Evolutionary conservation across 345 rosid genomes (phyloP).

Genomic region (Aquilaria sinensis): DNA sequence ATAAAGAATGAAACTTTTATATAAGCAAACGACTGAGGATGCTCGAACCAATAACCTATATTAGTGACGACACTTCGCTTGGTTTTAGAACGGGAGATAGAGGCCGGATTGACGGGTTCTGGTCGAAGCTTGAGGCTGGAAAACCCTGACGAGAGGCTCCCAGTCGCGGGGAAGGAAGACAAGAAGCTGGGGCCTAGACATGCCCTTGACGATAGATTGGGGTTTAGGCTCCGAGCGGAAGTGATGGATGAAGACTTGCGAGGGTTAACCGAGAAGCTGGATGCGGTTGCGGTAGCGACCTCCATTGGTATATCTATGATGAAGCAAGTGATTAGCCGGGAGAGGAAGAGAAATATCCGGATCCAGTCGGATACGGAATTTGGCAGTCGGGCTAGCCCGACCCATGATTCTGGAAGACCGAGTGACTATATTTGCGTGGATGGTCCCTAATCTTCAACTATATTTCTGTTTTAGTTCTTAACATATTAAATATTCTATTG

Average conservation of each 20-base stretch:
- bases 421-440: too few relatives aligned
- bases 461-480: too few relatives aligned
- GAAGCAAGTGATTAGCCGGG: neutral
- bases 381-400: too few relatives aligned
- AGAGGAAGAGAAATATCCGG: neutral
- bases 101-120: constrained; percentile 38
- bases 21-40: constrained; percentile 3
- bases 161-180: constrained; percentile 31
- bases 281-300: constrained; percentile 39
- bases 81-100: constrained; percentile 40
- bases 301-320: constrained; percentile 27
- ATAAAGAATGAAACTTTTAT: neutral
- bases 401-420: too few relatives aligned
- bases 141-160: constrained; percentile 47
- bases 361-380: neutral
- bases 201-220: constrained; percentile 23
- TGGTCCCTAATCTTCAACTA: too few relatives aligned
- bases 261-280: constrained; percentile 36
- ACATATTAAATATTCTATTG: too few relatives aligned
- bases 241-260: constrained; percentile 28
- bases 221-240: constrained; percentile 22
- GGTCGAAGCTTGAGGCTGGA: constrained; percentile 48
- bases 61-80: constrained; percentile 65
- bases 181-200: constrained; percentile 45
- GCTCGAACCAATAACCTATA: constrained; percentile 29